These are phyloP conservation scores for Ophiostoma perfectum DNA, from an alignment of 2,329 filamentous ascomycete genomes.

Conservation along the genomic window DNA sequence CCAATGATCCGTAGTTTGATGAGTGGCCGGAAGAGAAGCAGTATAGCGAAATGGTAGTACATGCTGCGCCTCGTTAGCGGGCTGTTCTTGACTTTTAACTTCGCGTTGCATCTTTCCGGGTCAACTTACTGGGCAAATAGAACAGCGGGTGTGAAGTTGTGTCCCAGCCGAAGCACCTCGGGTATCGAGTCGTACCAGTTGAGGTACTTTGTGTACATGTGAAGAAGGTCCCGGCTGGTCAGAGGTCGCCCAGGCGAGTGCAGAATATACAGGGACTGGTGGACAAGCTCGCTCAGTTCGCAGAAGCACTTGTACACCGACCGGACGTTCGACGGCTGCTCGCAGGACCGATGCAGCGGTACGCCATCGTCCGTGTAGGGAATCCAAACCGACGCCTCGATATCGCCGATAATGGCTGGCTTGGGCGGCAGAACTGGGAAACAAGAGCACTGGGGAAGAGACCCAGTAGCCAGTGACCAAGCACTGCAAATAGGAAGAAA, in stretches of 20 bases:
- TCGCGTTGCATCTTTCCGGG: too few species aligned
- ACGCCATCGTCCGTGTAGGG: constrained; percentile 56
- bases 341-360: constrained; percentile 49
- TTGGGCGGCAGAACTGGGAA: constrained; percentile 54
- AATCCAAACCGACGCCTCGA: constrained; percentile 56
- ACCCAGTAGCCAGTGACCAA: constrained; percentile 60
- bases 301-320: constrained; percentile 65
- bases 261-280: constrained; percentile 65
- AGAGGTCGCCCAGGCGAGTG: constrained; percentile 63
- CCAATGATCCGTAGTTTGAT: constrained; percentile 60
- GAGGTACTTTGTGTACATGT: constrained; percentile 62
- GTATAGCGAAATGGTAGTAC: constrained; percentile 65
- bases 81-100: background rate
- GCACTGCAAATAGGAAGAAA: constrained; percentile 39
- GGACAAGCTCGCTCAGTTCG: constrained; percentile 67
- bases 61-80: constrained; percentile 42
- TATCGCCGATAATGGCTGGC: constrained; percentile 53
- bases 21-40: constrained; percentile 68
- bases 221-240: constrained; percentile 57
- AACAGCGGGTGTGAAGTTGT: constrained; percentile 68
- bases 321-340: constrained; percentile 62
- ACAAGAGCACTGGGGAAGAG: constrained; percentile 54
- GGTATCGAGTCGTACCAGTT: constrained; percentile 67
- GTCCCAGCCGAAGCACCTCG: constrained; percentile 55
- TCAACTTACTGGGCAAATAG: constrained; percentile 65